A percentile compares a stretch with the other conserved stretches of the same genome.
phyloP scores from a whole-genome alignment of 2,329 filamentous ascomycete genomes.

The Ophiostoma himal-ulmi region DNA sequence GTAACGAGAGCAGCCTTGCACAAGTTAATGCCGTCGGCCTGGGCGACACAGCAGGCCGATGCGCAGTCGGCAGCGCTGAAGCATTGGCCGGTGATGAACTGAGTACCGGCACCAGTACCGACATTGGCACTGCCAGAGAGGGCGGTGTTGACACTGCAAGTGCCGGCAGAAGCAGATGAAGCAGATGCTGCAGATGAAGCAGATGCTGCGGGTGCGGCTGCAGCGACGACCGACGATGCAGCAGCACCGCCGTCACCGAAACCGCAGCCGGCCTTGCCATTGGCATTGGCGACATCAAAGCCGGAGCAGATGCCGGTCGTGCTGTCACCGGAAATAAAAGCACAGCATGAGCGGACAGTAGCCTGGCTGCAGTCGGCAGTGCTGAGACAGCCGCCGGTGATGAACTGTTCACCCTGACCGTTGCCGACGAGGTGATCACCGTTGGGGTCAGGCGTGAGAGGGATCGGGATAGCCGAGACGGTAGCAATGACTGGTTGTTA shows the following conservation, averaged over 20 bases:
- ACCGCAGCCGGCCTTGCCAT: constrained; percentile 27
- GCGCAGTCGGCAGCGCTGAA: not conserved
- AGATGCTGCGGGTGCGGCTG: not conserved
- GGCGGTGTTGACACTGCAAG: not conserved
- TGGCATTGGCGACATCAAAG: constrained; percentile 25
- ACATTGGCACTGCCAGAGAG: not conserved
- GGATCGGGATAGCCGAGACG: constrained; percentile 24
- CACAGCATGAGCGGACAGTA: constrained; percentile 24
- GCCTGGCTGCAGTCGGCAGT: constrained; percentile 30
- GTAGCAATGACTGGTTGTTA: not conserved
- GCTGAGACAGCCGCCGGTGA: constrained; percentile 31
- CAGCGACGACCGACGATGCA: not conserved
- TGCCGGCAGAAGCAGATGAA: not conserved
- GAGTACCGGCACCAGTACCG: not conserved
- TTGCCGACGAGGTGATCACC: constrained; percentile 30
- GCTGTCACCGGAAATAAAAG: constrained; percentile 23
- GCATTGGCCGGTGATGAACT: not conserved
- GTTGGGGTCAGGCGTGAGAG: constrained; percentile 27
- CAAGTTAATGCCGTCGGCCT: not conserved
- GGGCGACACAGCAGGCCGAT: not conserved
- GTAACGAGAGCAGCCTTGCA: not conserved
- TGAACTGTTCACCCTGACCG: constrained; percentile 30
- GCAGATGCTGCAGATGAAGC: not conserved
- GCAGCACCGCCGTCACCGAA: constrained; percentile 23
- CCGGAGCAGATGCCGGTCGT: constrained; percentile 27